Conservation (phyloP, 208 protist species). For the Sergeia podlipaevii region DNA sequence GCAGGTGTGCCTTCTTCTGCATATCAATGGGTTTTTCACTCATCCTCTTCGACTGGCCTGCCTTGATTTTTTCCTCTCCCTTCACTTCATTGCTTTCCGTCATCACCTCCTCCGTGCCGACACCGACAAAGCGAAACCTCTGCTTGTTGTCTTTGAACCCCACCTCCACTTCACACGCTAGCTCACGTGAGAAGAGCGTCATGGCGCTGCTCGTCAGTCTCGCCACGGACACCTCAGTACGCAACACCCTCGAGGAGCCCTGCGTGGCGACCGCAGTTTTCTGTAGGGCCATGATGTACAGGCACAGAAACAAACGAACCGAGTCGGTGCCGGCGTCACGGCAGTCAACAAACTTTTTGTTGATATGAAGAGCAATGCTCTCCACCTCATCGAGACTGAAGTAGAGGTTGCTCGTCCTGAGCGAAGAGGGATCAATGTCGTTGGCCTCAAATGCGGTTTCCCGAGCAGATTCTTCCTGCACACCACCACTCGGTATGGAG, state of each 20-base stretch:
- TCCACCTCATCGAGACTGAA: conserved; percentile 50
- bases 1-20: conserved; percentile 19
- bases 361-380: conserved; percentile 45
- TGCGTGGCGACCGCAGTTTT: conserved; percentile 14
- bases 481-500: conserved; percentile 4
- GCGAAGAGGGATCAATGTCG: conserved; percentile 30
- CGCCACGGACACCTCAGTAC: conserved; percentile 18
- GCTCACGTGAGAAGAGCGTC: conserved; percentile 34
- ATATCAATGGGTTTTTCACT: conserved; percentile 4
- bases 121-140: conserved; percentile 21
- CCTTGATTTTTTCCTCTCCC: neutral
- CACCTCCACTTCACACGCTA: conserved; percentile 49
- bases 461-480: conserved; percentile 7
- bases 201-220: conserved; percentile 18
- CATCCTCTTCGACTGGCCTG: neutral
- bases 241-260: conserved; percentile 12
- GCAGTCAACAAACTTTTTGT: conserved; percentile 49
- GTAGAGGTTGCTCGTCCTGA: conserved; percentile 33
- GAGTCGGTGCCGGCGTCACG: conserved; percentile 52
- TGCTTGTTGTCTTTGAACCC: conserved; percentile 46
- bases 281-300: conserved; percentile 68
- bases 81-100: neutral
- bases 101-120: neutral
- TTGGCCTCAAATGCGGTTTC: conserved; percentile 15
- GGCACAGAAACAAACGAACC: conserved; percentile 59